Base-by-base conservation (phyloP, 169 alveolate species). In the Babesia sp. region DNA sequence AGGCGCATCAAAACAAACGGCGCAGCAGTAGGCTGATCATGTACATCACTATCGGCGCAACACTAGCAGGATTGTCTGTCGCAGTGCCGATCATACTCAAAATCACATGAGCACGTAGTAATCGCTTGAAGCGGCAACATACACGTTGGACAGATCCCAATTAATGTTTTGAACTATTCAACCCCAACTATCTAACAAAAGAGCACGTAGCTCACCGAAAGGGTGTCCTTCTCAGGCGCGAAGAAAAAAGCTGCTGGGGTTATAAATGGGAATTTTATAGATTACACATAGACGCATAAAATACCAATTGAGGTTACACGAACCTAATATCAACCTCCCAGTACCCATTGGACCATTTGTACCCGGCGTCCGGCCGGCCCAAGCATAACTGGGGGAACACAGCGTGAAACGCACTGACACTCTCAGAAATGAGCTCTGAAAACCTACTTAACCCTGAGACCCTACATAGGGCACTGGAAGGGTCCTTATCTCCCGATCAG, bases 41-140 rank as follows among this genome's bases (percentile, higher is more conserved):
- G 63, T 87, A 86, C 83, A 64, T 87, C 16, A 73, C 86, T 11
- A n/a, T 64, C 59, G 75, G 83, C n/a, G 48, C 73, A 5, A 71
- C 73, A 29, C 60, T 72, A 16, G 85, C 46, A 7, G 79, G 82
- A 26, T 12, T 81, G 29, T 29, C 41, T 31, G 41, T 81, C 29
- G 67, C 68, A 36, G 60, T 81, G 29, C 89, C 89, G 0, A 31
- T 81, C 33, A 39, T 81, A 20, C 59, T 81, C 28, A 81, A 73
- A 39, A 20, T 72, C 53, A 41, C 83, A 22, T 80, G 54, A 61
- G 33, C 18, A 9, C 50, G 16, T 41, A 16, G 50, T 41, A n/a
- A n/a, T n/a, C n/a, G n/a, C n/a, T n/a, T n/a, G n/a, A n/a, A n/a
- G n/a, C n/a, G n/a, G n/a, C n/a, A n/a, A n/a, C n/a, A n/a, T n/a